phyloP scores from a whole-genome alignment of 495 filamentous ascomycete species.

The Beverwykella pulmonaria region DNA sequence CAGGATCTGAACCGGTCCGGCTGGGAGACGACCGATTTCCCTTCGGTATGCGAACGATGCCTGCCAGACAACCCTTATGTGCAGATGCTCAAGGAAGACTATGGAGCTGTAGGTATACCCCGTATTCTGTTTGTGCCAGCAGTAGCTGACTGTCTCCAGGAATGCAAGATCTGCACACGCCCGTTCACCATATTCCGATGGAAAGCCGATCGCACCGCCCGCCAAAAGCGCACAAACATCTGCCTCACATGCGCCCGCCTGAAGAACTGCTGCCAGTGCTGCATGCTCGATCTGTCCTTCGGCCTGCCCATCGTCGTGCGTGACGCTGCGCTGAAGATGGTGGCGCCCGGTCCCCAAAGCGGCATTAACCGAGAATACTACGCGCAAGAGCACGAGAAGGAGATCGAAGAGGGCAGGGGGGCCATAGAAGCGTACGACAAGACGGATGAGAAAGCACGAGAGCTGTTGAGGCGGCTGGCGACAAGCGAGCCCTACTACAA shows the following conservation, averaged over 20 bases:
- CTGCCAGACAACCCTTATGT: slow-evolving; percentile 97
- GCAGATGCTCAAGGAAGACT: slow-evolving; percentile 96
- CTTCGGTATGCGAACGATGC: slow-evolving; percentile 72
- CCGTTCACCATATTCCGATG: slow-evolving; percentile 96
- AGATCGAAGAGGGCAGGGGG: slow-evolving; percentile 83
- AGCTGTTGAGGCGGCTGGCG: slow-evolving; percentile 80
- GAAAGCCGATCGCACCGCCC: slow-evolving; percentile 85
- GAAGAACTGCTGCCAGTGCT: slow-evolving; percentile 98
- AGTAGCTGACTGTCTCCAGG: slow-evolving; percentile 28
- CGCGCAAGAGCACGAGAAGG: slow-evolving; percentile 93
- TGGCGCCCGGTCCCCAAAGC: slow-evolving; percentile 87
- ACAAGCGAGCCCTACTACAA: slow-evolving; percentile 93
- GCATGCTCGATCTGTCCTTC: slow-evolving; percentile 96
- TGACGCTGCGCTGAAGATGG: slow-evolving; percentile 97
- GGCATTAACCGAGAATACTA: slow-evolving; percentile 95
- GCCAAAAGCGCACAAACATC: slow-evolving; percentile 84
- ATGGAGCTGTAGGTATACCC: slow-evolving; percentile 67
- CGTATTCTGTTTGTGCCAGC: not conserved
- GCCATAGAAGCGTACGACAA: slow-evolving; percentile 90
- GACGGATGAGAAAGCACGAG: slow-evolving; percentile 92
- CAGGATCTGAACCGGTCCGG: slow-evolving; percentile 95
- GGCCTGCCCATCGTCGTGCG: slow-evolving; percentile 90
- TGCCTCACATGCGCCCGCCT: slow-evolving; percentile 93
- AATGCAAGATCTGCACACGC: slow-evolving; percentile 85
- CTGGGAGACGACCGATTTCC: slow-evolving; percentile 82